phyloP scores from a whole-genome alignment of 176 grass and related monocot species.

The bread wheat (Triticum aestivum) region IWGSC_CS_RefSeq_v2.1 NC_057800.1:657595425-657595924 shows the following conservation, averaged over 20 bases:
- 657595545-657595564: not conserved
- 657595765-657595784: not conserved
- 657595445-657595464: not conserved
- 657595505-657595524: not conserved
- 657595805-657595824: not conserved
- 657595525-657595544: not conserved
- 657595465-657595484: not conserved
- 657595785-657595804: not conserved
- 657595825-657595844: not conserved
- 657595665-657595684: not conserved
- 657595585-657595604: not conserved
- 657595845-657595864: not conserved
- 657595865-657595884: not conserved
- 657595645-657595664: not conserved
- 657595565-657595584: not conserved
- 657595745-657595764: not conserved
- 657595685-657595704: not conserved
- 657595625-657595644: not conserved
- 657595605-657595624: not conserved
- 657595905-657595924: not conserved
- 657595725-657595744: not conserved
- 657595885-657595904: not conserved
- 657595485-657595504: not conserved
- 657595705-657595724: not conserved
- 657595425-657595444: not conserved